These are phyloP conservation scores for Clathrospora elynae DNA, from an alignment of 2,329 filamentous ascomycete species.

Conservation along the genomic window DNA sequence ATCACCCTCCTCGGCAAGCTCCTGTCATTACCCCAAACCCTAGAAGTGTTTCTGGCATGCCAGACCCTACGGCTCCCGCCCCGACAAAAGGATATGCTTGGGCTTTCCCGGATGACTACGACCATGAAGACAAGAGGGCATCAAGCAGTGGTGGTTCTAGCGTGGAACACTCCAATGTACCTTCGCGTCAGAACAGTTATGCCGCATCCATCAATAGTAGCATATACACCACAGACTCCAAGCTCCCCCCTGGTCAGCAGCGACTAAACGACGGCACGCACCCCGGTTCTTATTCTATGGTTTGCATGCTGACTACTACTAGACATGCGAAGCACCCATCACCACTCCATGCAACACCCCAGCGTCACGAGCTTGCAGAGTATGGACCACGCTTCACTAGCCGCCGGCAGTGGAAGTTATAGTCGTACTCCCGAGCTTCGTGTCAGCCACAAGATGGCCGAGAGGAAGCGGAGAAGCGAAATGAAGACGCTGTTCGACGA, in stretches of 20 bases:
- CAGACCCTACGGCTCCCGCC: constrained; percentile 69
- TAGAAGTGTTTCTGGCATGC: constrained; percentile 66
- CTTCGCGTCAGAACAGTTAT: constrained; percentile 75
- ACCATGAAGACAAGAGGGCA: constrained; percentile 56
- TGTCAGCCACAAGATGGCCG: constrained; percentile 83
- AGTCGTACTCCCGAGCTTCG: constrained; percentile 81
- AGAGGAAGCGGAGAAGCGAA: constrained; percentile 80
- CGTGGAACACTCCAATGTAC: constrained; percentile 57
- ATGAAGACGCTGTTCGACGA: constrained; percentile 90
- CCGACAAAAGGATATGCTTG: constrained; percentile 83
- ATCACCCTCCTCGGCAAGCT: constrained; percentile 61
- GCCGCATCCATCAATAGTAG: constrained; percentile 80
- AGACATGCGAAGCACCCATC: constrained; percentile 62
- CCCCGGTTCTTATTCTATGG: constrained; percentile 10
- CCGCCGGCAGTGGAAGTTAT: constrained; percentile 72
- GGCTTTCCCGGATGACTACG: constrained; percentile 78
- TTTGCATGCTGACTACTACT: constrained; percentile 29
- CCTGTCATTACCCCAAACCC: constrained; percentile 74
- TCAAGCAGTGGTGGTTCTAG: constrained; percentile 57
- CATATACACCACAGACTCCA: constrained; percentile 76
- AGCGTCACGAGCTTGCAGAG: constrained; percentile 69
- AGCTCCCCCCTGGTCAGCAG: constrained; percentile 72
- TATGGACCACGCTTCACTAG: constrained; percentile 58
- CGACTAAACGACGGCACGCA: constrained; percentile 67
- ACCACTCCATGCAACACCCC: constrained; percentile 77